phyloP scores from a whole-genome alignment of 2,329 filamentous ascomycete genomes.

The Neoscytalidium dimidiatum region DNA sequence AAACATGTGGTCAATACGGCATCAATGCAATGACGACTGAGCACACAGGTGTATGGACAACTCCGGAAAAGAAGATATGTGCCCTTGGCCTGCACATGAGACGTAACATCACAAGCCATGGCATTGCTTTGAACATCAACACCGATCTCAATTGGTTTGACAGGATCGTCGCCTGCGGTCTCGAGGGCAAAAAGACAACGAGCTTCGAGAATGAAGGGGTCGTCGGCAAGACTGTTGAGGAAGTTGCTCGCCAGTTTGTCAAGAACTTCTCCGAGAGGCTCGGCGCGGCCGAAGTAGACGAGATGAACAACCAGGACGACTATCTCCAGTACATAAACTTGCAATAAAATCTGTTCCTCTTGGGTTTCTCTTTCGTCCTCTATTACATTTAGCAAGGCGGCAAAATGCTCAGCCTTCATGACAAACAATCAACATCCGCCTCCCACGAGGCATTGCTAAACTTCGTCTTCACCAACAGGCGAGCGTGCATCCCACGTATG shows the following conservation, averaged over 20 bases:
- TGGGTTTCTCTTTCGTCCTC: no score
- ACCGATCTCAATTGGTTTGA: slow-evolving; percentile 65
- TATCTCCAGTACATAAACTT: slow-evolving; percentile 4
- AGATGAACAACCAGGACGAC: background rate
- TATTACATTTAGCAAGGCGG: no score
- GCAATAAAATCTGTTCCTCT: background rate
- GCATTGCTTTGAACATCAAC: slow-evolving; percentile 77
- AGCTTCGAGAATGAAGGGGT: slow-evolving; percentile 63
- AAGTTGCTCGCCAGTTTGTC: slow-evolving; percentile 45
- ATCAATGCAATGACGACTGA: slow-evolving; percentile 66
- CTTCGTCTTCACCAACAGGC: no score
- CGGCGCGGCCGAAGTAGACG: background rate
- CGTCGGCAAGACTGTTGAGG: slow-evolving; percentile 34
- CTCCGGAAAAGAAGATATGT: slow-evolving; percentile 68
- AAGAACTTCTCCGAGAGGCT: slow-evolving; percentile 35
- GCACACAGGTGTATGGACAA: slow-evolving; percentile 81
- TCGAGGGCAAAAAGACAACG: slow-evolving; percentile 78
- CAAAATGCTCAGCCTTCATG: no score
- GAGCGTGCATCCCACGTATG: no score
- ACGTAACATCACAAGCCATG: slow-evolving; percentile 80
- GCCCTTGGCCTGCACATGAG: slow-evolving; percentile 90
- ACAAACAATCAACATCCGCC: no score
- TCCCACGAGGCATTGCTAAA: no score
- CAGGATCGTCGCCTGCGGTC: slow-evolving; percentile 86
- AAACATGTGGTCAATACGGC: slow-evolving; percentile 61